Conservation (phyloP, 2,329 filamentous ascomycete species). For the Fusarium pininemorale region DNA sequence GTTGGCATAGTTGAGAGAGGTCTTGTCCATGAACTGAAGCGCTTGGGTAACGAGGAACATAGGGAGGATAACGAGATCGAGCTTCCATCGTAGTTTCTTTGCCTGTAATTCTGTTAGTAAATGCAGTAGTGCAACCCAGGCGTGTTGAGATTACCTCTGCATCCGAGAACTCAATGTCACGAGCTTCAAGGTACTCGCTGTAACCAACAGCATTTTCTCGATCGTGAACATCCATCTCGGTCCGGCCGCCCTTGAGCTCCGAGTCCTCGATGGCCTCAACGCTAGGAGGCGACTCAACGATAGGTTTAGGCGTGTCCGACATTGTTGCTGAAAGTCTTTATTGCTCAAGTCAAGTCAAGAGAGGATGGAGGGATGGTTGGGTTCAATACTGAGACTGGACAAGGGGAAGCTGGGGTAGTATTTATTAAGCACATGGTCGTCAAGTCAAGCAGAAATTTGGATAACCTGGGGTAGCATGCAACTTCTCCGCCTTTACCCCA, state of each 20-base stretch:
- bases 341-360: background rate
- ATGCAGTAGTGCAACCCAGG: background rate
- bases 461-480: background rate
- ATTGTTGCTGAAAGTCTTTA: background rate
- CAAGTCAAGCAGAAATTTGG: background rate
- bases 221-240: background rate
- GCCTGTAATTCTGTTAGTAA: background rate
- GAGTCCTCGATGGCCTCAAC: background rate
- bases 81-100: background rate
- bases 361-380: too few species aligned
- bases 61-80: conserved; percentile 3
- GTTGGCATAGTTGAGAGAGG: conserved; percentile 9
- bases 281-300: background rate
- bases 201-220: conserved; percentile 1
- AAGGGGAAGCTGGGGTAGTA: background rate
- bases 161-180: conserved; percentile 3
- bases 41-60: conserved; percentile 1
- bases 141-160: background rate
- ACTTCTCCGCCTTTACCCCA: background rate
- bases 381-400: background rate
- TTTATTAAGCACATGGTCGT: background rate
- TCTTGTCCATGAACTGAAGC: conserved; percentile 7
- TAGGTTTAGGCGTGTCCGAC: background rate
- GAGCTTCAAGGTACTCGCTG: background rate
- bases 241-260: background rate